These are phyloP conservation scores for Hypoxylon fragiforme DNA, from an alignment of 495 filamentous ascomycete genomes.

Conservation along the genomic window DNA sequence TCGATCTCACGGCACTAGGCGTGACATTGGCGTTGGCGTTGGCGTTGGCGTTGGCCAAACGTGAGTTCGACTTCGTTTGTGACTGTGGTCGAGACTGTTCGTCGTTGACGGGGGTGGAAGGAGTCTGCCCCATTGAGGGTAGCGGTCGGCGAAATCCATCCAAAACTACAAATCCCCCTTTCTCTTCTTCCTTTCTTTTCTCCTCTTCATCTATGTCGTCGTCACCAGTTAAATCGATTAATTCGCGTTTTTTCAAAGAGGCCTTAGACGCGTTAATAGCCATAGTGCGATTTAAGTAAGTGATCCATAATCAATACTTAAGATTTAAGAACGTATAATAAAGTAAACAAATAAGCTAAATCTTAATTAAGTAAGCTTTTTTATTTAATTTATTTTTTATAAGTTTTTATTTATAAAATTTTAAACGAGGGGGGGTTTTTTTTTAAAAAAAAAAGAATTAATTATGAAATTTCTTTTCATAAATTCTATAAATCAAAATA, in stretches of 20 bases:
- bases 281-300: conserved; percentile 10
- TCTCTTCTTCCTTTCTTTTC: not conserved
- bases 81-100: too few species aligned
- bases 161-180: not conserved
- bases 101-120: not conserved
- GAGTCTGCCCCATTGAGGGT: not conserved
- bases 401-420: not conserved
- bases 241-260: not conserved
- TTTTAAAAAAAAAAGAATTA: not conserved
- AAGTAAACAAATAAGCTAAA: not conserved
- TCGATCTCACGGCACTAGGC: not conserved
- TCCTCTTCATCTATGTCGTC: conserved; percentile 10
- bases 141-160: not conserved
- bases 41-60: not conserved
- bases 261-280: conserved; percentile 10
- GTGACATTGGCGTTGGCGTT: too few species aligned
- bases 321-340: not conserved
- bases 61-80: not conserved
- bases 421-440: too few species aligned
- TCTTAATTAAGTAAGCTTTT: not conserved
- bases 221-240: conserved; percentile 12
- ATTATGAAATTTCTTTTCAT: conserved; percentile 9
- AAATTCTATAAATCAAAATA: conserved; percentile 9
- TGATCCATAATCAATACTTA: conserved; percentile 7
- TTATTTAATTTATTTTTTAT: not conserved